phyloP scores from a whole-genome alignment of 164 flowering plant species.

The Magnolia changhungtana region DNA sequence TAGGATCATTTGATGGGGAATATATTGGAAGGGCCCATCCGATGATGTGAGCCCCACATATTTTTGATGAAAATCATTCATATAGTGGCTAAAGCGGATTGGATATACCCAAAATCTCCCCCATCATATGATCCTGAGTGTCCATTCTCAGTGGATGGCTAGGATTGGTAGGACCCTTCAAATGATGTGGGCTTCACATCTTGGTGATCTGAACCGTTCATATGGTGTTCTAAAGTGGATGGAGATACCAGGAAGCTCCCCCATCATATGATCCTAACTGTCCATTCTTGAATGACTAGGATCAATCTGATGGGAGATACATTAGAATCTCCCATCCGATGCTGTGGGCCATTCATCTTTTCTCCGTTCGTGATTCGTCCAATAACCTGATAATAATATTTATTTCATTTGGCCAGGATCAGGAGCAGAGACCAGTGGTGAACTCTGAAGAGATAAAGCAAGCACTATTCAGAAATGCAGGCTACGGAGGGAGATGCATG shows the following conservation, averaged over 20 bases:
- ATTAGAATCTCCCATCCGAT: neutral
- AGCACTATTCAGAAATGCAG: constrained; percentile 74
- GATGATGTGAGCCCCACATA: neutral
- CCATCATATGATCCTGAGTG: neutral
- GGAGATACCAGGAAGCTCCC: neutral
- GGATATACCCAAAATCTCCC: neutral
- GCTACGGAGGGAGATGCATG: constrained; percentile 82
- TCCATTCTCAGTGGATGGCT: neutral
- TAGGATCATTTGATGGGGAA: neutral
- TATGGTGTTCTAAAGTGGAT: neutral
- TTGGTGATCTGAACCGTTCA: neutral
- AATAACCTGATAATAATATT: neutral
- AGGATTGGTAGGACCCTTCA: neutral
- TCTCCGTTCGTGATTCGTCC: neutral
- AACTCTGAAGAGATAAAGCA: constrained; percentile 76
- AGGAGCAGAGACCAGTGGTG: constrained; percentile 40
- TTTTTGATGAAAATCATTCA: neutral
- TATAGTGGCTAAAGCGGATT: neutral
- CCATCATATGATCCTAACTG: neutral
- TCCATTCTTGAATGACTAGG: neutral
- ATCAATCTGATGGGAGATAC: neutral
- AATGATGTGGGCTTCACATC: neutral
- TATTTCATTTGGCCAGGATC: constrained; percentile 32
- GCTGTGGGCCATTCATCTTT: neutral
- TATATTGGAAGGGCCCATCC: neutral